These are phyloP conservation scores for Tieghemiomyces parasiticus DNA, from an alignment of 192 early-diverging fungal genomes.

Conservation along the genomic window DNA sequence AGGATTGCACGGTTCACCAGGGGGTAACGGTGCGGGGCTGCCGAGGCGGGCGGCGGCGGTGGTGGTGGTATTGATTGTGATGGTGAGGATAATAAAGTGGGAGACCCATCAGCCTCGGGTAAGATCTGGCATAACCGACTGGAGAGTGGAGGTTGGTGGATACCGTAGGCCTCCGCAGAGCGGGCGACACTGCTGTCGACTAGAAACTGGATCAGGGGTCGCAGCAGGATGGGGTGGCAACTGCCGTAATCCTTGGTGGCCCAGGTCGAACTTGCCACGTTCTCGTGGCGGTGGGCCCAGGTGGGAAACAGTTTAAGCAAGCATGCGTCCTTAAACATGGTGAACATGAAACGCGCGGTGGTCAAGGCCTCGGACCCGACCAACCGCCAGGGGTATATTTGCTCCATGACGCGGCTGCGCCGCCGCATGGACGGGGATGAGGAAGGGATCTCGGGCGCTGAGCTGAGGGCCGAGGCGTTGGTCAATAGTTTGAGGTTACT, in stretches of 20 bases:
- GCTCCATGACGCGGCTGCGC: not conserved
- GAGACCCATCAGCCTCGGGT: too few species aligned
- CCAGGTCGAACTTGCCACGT: not conserved
- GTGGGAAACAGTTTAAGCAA: not conserved
- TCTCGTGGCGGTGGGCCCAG: not conserved
- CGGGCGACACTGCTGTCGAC: not conserved
- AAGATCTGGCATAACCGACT: too few species aligned
- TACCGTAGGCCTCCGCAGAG: not conserved
- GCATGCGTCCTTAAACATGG: not conserved
- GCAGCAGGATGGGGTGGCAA: not conserved
- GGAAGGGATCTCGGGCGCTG: not conserved
- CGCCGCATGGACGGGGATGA: not conserved
- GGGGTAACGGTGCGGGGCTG: not conserved
- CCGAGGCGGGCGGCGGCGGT: too few species aligned
- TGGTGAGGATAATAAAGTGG: too few species aligned
- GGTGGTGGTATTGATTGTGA: too few species aligned
- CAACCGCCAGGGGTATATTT: not conserved
- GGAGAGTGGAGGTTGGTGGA: too few species aligned
- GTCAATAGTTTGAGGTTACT: not conserved
- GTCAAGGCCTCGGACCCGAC: not conserved
- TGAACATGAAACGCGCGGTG: not conserved
- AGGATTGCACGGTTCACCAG: not conserved
- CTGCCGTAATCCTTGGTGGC: not conserved
- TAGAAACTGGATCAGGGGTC: not conserved
- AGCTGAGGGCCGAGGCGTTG: not conserved